Evolutionary conservation across 1,139 yeast species (phyloP), one percentile per base, ranked within the genome.

Genomic region (Suhomyces kunorum): DNA sequence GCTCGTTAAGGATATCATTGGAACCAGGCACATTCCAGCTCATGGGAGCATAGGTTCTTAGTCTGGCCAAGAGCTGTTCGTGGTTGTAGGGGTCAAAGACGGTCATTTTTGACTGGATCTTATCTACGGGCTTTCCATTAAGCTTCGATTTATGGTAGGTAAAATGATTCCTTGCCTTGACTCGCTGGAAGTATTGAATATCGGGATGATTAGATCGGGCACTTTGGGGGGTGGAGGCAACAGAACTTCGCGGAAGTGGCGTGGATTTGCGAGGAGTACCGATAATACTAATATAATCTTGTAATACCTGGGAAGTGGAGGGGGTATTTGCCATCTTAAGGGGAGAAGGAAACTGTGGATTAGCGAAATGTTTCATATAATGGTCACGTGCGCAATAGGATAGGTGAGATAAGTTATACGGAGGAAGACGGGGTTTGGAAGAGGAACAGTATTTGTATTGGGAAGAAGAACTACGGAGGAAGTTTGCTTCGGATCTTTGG

Each of bases 101-200:
- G 2, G 58, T 40, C 46, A 48, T 48, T 27, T 39, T 49, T 22
- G 54, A 36, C 37, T 45, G 45, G 32, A 43, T 44, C 29, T 44
- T 50, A 36, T 50, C 56, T 22, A 49, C 24, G 17, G 46, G 24
- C 8, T 29, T 37, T 7, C 29, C 28, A 15, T 16, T 28, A 23
- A 38, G 36, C 30, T 32, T 43, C 14, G 58, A 54, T 36, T 57
- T 61, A 45, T 70, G 76, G 46, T 68, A 69, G 15, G 55, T 53
- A 45, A 53, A 71, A 45, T 70, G 75, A 49, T 70, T 63, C 37
- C 63, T 63, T 6, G 54, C 43, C 45, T 71, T 70, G 14, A 71
- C 60, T 17, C 54, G 51, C 34, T 63, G 64, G 47, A 71, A 71
- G 53, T 61, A 68, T 47, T 64, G 69, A 36, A 70, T 61, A 46